Evolutionary conservation across 495 filamentous ascomycete genomes (phyloP).

Genomic region (Lepidopterella palustris): DNA sequence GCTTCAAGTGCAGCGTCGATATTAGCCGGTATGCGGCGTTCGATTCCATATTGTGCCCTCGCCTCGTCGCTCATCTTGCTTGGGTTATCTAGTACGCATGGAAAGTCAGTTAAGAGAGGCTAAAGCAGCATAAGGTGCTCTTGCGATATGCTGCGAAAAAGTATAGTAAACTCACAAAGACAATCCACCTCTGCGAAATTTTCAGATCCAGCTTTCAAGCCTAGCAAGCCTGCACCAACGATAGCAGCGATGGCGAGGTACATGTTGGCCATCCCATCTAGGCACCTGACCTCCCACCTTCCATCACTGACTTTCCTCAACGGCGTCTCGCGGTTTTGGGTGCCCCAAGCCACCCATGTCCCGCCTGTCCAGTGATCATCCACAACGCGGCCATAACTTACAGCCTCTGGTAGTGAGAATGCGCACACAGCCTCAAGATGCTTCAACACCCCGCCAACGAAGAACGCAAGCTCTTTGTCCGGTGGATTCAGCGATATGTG

Average conservation of each 20-base stretch:
- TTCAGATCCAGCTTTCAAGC: slow-evolving; percentile 41
- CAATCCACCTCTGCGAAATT: slow-evolving; percentile 53
- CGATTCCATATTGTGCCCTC: slow-evolving; percentile 48
- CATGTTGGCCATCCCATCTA: slow-evolving; percentile 69
- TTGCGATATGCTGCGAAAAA: not conserved
- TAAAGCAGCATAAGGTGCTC: not conserved
- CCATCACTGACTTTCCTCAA: slow-evolving; percentile 53
- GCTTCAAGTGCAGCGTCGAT: slow-evolving; percentile 27
- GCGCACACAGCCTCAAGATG: slow-evolving; percentile 61
- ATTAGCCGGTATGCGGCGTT: slow-evolving; percentile 23
- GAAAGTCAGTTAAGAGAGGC: not conserved
- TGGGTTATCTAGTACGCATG: slow-evolving; percentile 26
- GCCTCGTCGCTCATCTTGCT: slow-evolving; percentile 42
- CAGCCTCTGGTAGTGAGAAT: slow-evolving; percentile 53
- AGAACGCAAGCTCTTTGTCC: slow-evolving; percentile 49
- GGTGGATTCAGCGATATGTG: slow-evolving; percentile 55
- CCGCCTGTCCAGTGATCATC: slow-evolving; percentile 71
- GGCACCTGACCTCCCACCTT: slow-evolving; percentile 64
- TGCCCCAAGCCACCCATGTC: slow-evolving; percentile 68
- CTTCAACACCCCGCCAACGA: slow-evolving; percentile 54
- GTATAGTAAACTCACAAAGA: slow-evolving; percentile 40
- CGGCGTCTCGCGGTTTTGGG: slow-evolving; percentile 65
- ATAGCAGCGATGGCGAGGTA: slow-evolving; percentile 64
- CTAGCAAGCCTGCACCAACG: slow-evolving; percentile 58
- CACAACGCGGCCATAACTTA: slow-evolving; percentile 55